These are phyloP conservation scores for Coniochaeta sp. DNA, from an alignment of 2,329 filamentous ascomycete genomes.

Conservation along the genomic window DNA sequence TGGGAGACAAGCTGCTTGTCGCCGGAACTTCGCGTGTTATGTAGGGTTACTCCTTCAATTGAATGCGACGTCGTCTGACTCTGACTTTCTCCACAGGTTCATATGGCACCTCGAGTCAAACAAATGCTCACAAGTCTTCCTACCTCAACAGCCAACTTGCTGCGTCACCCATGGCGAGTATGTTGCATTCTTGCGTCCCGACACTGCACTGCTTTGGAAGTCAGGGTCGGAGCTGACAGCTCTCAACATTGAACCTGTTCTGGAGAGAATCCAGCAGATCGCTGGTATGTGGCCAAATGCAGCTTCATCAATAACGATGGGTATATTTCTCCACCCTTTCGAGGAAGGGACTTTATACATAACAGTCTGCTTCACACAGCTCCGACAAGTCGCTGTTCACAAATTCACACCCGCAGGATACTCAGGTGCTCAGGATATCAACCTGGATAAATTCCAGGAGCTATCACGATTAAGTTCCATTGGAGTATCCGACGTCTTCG, in stretches of 20 bases:
- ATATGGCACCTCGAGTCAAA: conserved; percentile 5
- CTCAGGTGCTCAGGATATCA: background rate
- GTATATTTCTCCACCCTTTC: background rate
- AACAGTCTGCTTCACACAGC: background rate
- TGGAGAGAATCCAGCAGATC: background rate
- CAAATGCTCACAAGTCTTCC: background rate
- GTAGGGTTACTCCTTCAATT: background rate
- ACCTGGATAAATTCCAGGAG: background rate
- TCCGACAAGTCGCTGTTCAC: background rate
- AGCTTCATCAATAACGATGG: background rate
- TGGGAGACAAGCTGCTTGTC: conserved; percentile 7
- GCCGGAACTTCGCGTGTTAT: background rate
- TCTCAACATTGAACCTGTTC: background rate
- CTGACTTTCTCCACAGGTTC: background rate
- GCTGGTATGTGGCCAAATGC: background rate
- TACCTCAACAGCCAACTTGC: background rate
- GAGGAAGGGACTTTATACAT: background rate
- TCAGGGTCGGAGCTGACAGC: background rate
- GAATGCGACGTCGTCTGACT: background rate
- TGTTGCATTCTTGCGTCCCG: background rate
- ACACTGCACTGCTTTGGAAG: background rate
- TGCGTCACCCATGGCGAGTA: background rate
- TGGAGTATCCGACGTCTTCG: background rate
- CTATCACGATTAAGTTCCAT: background rate
- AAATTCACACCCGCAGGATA: background rate